phyloP scores from a whole-genome alignment of 2,329 filamentous ascomycete species.

The Penicillium janthinellum region DNA sequence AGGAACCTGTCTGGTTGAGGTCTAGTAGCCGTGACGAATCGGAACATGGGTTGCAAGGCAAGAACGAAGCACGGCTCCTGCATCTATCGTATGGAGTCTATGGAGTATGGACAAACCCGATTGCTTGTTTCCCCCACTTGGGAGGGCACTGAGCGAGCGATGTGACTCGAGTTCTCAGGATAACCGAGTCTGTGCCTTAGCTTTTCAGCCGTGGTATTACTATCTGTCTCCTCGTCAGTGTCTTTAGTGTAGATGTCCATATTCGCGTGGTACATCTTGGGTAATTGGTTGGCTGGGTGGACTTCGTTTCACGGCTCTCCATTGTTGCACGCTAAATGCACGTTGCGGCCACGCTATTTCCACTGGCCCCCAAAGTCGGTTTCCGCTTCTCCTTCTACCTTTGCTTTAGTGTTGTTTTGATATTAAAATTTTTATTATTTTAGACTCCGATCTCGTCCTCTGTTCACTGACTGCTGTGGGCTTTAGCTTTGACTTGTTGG shows the following conservation, averaged over 20 bases:
- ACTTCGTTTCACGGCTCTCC: not conserved
- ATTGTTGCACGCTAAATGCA: not conserved
- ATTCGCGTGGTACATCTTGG: not conserved
- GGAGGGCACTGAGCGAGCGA: not conserved
- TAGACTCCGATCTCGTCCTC: not conserved
- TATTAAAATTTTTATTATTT: not conserved
- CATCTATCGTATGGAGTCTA: not conserved
- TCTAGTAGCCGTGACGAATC: not conserved
- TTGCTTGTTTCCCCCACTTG: not conserved
- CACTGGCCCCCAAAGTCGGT: not conserved
- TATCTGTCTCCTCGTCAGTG: not conserved
- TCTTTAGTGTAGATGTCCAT: not conserved
- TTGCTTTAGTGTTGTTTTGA: not conserved
- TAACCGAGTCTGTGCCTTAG: not conserved
- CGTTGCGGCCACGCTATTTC: constrained; percentile 1
- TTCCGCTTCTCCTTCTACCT: not conserved
- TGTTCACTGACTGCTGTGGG: not conserved
- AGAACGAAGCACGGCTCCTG: not conserved
- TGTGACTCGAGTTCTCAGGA: not conserved
- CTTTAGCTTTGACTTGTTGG: not conserved
- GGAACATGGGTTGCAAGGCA: not conserved
- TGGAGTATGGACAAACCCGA: too few relatives aligned
- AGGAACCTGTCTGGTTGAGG: not conserved
- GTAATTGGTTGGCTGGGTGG: not conserved
- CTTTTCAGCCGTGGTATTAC: not conserved